Evolutionary conservation across 108 stramenopile genomes (phyloP).

Genomic region (Cyclotella cryptica): DNA sequence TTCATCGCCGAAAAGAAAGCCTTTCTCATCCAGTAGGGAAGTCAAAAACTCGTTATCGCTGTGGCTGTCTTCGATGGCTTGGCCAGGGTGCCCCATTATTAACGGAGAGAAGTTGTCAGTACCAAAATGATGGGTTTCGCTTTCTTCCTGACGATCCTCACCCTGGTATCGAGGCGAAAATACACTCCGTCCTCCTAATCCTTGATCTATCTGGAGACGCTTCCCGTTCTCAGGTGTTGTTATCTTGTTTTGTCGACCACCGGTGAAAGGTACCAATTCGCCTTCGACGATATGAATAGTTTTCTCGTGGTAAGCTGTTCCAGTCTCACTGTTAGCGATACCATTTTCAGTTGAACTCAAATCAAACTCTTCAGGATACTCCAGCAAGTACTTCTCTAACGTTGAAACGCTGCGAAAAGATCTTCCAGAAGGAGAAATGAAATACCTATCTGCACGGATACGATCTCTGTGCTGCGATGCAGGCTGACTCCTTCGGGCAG

Average conservation of each 20-base stretch:
- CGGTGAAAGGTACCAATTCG: too few relatives aligned
- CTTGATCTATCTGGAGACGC: background rate
- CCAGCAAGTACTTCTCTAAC: background rate
- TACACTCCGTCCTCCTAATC: background rate
- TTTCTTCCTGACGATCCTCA: background rate
- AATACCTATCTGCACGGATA: constrained; percentile 20
- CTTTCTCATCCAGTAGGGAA: constrained; percentile 15
- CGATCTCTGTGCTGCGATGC: background rate
- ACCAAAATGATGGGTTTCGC: background rate
- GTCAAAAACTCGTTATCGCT: constrained; percentile 26
- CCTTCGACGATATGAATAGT: too few relatives aligned
- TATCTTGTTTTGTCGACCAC: too few relatives aligned
- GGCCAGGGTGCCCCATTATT: background rate
- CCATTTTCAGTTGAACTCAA: background rate
- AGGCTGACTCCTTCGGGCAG: background rate
- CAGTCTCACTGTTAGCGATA: background rate
- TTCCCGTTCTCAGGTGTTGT: background rate
- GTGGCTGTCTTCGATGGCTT: constrained; percentile 6
- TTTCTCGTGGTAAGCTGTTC: too few relatives aligned
- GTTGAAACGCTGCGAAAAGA: constrained; percentile 3
- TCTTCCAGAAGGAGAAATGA: constrained; percentile 24
- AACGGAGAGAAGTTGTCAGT: constrained; percentile 4
- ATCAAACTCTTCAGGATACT: constrained; percentile 5
- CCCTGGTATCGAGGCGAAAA: background rate
- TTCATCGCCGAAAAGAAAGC: constrained; percentile 16